Evolutionary conservation across 2,329 filamentous ascomycete genomes (phyloP), one percentile per base, ranked within the genome.

Genomic region (Penicillium freii): DNA sequence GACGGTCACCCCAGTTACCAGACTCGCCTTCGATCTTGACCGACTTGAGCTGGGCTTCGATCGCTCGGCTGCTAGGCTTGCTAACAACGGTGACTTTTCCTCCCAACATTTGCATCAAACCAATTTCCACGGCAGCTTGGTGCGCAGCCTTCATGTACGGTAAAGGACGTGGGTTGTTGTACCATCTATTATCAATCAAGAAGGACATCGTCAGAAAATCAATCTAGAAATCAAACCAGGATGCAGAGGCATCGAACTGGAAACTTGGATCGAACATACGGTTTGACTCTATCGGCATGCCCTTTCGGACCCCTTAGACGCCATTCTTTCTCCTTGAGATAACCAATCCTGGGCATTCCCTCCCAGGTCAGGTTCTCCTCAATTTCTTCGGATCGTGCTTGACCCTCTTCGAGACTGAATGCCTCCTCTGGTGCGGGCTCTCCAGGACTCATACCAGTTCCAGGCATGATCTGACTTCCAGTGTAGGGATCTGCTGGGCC

Each of bases 81-180:
- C 27, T 51, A 31, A 23, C 25, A 31, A 34, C 23, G 3, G 39
- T 27, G 50, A 45, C 13, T 11, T 31, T n/a, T 3, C 7, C 10
- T 11, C 75, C 78, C 52, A 77, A 73, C 62, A 76, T 68, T 58
- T 74, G 74, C 68, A 84, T 70, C 3, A 82, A 71, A 58, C 80
- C 79, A 5, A 84, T 71, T 66, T 88, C 84, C 5, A 86, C 79
- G 11, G 83, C 73, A 4, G 84, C 80, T 59, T 82, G 79, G 60
- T 83, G 82, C 40, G 87, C 77, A 33, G 80, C 76, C 17, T 58
- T 19, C 21, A 42, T 49, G 4, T 57, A 33, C 7, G 56, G 31
- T 34, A 55, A 43, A 27, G 49, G 38, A 0, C 50, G 38, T 23
- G 49, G 31, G 51, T 59, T 53, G 47, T 53, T 27, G 42, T 62